Percentiles rank a stretch among this genome's conserved stretches.
phyloP scores from a whole-genome alignment of 805 yeast genomes.

The Kregervanrija fluxuum region DNA sequence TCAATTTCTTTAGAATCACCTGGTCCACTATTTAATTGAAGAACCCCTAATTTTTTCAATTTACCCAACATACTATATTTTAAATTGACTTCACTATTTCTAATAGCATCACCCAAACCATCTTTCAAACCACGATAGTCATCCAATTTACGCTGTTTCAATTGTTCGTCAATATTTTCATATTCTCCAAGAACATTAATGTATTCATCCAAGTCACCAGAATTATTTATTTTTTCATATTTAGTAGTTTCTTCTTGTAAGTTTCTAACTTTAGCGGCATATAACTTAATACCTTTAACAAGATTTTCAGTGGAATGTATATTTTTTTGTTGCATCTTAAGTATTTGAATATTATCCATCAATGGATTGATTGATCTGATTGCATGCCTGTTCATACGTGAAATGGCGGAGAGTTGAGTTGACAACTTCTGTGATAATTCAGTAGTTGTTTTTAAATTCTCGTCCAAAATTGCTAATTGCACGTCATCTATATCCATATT shows the following conservation, averaged over 20 bases:
- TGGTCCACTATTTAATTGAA: conserved; percentile 1
- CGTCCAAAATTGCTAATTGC: conserved; percentile 76
- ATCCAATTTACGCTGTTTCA: conserved; percentile 23
- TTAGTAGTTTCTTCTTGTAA: conserved; percentile 28
- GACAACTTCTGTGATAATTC: conserved; percentile 49
- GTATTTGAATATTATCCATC: conserved; percentile 49
- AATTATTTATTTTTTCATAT: conserved; percentile 20
- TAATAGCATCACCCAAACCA: conserved; percentile 49
- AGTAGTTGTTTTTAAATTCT: conserved; percentile 54
- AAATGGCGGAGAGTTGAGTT: conserved; percentile 46
- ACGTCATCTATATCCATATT: conserved; percentile 64
- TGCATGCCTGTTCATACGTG: conserved; percentile 47
- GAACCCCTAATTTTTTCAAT: conserved; percentile 25
- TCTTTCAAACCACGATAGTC: conserved; percentile 64
- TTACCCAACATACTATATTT: conserved; percentile 41
- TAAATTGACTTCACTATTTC: conserved; percentile 49
- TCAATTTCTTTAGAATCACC: conserved; percentile 28
- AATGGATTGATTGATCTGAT: conserved; percentile 66
- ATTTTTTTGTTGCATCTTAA: conserved; percentile 49
- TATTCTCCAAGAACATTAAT: conserved; percentile 28
- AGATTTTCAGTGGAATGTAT: conserved; percentile 47
- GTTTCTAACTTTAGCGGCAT: conserved; percentile 31
- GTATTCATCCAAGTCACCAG: conserved; percentile 35
- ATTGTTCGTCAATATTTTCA: conserved; percentile 21
- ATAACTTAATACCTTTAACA: conserved; percentile 35